Percentiles rank a stretch among this genome's conserved stretches.
Evolutionary conservation across 2,329 filamentous ascomycete species (phyloP).

Genomic region (Colletotrichum endophyticum): DNA sequence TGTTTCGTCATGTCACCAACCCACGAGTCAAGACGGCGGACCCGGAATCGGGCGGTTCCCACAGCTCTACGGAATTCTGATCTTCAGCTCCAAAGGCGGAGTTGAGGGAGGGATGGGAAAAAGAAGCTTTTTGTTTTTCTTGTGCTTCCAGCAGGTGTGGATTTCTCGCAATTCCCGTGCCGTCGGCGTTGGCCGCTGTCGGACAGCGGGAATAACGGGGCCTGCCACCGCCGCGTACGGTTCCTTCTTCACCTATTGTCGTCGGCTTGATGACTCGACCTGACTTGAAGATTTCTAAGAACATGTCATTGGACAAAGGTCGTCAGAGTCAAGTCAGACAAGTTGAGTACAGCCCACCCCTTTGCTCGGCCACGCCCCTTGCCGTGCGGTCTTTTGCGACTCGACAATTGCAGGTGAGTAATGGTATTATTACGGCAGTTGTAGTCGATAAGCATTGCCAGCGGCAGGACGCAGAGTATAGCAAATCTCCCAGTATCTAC

Average conservation of each 20-base stretch:
- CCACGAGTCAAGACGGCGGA: conserved; percentile 18
- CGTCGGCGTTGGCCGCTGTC: neutral
- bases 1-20: neutral
- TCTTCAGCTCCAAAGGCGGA: conserved; percentile 1
- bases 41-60: conserved; percentile 9
- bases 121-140: neutral
- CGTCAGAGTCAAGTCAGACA: conserved; percentile 2
- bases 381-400: neutral
- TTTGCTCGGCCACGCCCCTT: neutral
- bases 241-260: neutral
- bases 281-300: neutral
- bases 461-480: neutral
- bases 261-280: neutral
- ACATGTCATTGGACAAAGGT: neutral
- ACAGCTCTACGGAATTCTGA: neutral
- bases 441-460: neutral
- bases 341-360: neutral
- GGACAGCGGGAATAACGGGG: neutral
- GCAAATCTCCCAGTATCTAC: conserved; percentile 10
- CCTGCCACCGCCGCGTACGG: neutral
- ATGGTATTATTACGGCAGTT: neutral
- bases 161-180: neutral
- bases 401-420: neutral
- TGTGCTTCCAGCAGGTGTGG: neutral
- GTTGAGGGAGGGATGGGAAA: neutral